phyloP scores from a whole-genome alignment of 1,284 basidiomycete genomes.

The Phlebopus sp. region DNA sequence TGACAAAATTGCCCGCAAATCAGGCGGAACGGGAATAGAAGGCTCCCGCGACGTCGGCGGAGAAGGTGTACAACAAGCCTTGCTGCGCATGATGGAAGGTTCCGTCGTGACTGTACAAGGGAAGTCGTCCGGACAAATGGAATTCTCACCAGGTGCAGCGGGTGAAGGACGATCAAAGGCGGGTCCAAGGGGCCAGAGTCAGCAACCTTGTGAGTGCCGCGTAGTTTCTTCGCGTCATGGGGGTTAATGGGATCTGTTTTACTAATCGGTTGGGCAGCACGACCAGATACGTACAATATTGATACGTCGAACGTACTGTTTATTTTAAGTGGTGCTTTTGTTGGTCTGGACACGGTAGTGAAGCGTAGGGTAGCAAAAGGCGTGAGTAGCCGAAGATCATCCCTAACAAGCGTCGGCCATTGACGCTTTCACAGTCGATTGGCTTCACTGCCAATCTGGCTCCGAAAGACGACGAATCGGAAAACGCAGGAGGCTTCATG shows the following conservation, averaged over 20 bases:
- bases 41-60: conserved; percentile 90
- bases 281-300: conserved; percentile 67
- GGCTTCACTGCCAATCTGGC: conserved; percentile 79
- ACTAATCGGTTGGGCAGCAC: conserved; percentile 40
- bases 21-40: conserved; percentile 58
- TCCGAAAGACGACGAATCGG: conserved; percentile 36
- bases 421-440: conserved; percentile 59
- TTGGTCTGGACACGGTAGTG: conserved; percentile 84
- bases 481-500: conserved; percentile 32
- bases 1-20: conserved; percentile 85
- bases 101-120: conserved; percentile 78
- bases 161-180: conserved; percentile 47
- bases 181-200: conserved; percentile 34
- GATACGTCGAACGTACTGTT: conserved; percentile 91
- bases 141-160: conserved; percentile 40
- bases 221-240: background rate
- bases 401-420: conserved; percentile 1
- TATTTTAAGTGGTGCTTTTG: conserved; percentile 91
- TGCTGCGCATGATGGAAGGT: conserved; percentile 93
- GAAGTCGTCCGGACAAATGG: conserved; percentile 54
- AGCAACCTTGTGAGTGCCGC: conserved; percentile 19
- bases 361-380: conserved; percentile 79
- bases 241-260: background rate
- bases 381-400: conserved; percentile 44
- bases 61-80: conserved; percentile 93